These are phyloP conservation scores for Xylaria sp. DNA, from an alignment of 2,329 filamentous ascomycete species.

Conservation along the genomic window DNA sequence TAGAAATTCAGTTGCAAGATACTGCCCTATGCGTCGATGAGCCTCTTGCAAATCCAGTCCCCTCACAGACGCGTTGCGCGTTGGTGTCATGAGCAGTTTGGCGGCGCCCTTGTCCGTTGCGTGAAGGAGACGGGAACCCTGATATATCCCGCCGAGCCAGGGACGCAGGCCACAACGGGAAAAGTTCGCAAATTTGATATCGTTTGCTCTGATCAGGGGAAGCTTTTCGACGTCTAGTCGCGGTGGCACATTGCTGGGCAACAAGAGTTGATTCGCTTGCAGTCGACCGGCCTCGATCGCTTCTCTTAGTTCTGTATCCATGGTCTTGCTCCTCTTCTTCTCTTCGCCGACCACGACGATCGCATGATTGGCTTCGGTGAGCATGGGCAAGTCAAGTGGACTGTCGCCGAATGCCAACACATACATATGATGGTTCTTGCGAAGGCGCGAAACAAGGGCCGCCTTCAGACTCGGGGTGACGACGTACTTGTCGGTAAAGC, in stretches of 20 bases:
- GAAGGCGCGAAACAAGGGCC: conserved; percentile 40
- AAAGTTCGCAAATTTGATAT: conserved; percentile 19
- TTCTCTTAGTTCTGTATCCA: conserved; percentile 42
- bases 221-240: conserved; percentile 41
- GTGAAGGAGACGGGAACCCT: conserved; percentile 31
- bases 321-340: conserved; percentile 42
- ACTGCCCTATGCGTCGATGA: conserved; percentile 46
- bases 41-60: conserved; percentile 45
- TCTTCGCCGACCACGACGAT: conserved; percentile 51
- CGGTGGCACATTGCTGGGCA: conserved; percentile 37
- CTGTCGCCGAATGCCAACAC: conserved; percentile 59
- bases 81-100: conserved; percentile 49
- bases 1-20: conserved; percentile 48
- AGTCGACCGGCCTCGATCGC: conserved; percentile 40
- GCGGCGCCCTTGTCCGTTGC: conserved; percentile 41
- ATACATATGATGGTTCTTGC: conserved; percentile 29
- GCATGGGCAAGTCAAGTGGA: conserved; percentile 53
- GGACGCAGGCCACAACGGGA: not conserved
- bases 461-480: conserved; percentile 49
- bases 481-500: conserved; percentile 42
- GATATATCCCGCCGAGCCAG: not conserved
- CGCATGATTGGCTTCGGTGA: conserved; percentile 46
- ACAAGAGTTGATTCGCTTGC: conserved; percentile 40
- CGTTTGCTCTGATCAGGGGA: conserved; percentile 36
- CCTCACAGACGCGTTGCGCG: conserved; percentile 42